Evolutionary conservation across 805 yeast species (phyloP), one percentile per base, ranked within the genome.

Genomic region (Sugiyamaella chiloensis): DNA sequence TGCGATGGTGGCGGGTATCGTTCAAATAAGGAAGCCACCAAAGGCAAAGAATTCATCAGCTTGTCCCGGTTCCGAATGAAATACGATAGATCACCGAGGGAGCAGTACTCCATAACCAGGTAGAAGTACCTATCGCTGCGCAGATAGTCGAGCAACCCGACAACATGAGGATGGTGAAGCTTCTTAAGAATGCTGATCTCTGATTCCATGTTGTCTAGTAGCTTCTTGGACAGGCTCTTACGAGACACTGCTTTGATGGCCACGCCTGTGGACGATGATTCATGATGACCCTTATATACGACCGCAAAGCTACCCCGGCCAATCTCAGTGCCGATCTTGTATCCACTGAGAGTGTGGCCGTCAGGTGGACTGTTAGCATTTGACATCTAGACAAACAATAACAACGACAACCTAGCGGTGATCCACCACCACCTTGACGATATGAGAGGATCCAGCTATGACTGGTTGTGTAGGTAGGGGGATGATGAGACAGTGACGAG

Each of bases 231-330:
- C 55, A 91, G 75, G 60, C 87, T 83, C 20, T 88, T 79, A 47
- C 95, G 76, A 32, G 85, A 80, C 12, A 95, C 96, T 1, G 91
- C 81, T 67, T 91, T 91, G 61, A 91, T 79, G 7, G 98, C 98
- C 35, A 91, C 93, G 1, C 89, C 76, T 26, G 72, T 69, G 54
- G 69, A 65, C 14, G 60, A 52, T 16, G 51, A 27, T 39, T 70
- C 65, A 58, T 83, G 73, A 48, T 76, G 73, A 44, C 96, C 96
- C 67, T 87, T 89, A 71, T 86, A 91, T 21, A 93, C 99, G 52
- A 83, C 85, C 58, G 99, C 99, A 71, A 93, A 93, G 6, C 96
- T 86, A 27, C 99, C 99, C 59, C 86, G 81, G 20, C 99, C 99
- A 46, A 93, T 91, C 64, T 89, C 95, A 16, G 83, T 78, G 20